Percentiles rank a stretch among this genome's conserved stretches.
Conservation (phyloP, 257 asterid genomes). For the Apocynum venetum region DNA sequence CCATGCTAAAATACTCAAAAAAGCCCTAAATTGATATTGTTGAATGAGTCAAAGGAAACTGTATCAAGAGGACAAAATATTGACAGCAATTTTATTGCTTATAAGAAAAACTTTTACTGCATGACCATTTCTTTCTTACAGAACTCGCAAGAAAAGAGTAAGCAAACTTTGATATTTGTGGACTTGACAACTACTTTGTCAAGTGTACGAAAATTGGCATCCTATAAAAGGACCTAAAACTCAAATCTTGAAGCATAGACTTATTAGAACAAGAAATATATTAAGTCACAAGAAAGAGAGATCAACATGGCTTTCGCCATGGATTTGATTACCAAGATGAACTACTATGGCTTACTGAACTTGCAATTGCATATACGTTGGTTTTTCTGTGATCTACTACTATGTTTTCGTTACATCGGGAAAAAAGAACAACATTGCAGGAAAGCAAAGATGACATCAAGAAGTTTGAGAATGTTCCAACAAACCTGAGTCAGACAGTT, state of each 20-base stretch:
- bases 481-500: background rate
- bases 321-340: constrained; percentile 6
- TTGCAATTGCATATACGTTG: background rate
- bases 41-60: too few relatives aligned
- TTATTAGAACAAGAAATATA: background rate
- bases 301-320: constrained; percentile 5
- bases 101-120: background rate
- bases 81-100: background rate
- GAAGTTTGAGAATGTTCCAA: background rate
- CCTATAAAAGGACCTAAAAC: background rate
- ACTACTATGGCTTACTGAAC: constrained; percentile 3
- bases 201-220: background rate
- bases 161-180: background rate
- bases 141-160: background rate
- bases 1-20: background rate
- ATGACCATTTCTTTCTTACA: background rate
- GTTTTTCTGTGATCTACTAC: background rate
- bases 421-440: background rate
- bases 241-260: background rate
- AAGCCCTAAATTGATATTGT: background rate
- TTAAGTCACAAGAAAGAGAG: background rate
- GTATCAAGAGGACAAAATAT: background rate
- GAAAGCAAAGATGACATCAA: background rate
- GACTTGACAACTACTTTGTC: background rate
- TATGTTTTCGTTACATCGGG: background rate